phyloP scores from a whole-genome alignment of 768 basidiomycete genomes.

The Rhodotorula taiwanensis region DNA sequence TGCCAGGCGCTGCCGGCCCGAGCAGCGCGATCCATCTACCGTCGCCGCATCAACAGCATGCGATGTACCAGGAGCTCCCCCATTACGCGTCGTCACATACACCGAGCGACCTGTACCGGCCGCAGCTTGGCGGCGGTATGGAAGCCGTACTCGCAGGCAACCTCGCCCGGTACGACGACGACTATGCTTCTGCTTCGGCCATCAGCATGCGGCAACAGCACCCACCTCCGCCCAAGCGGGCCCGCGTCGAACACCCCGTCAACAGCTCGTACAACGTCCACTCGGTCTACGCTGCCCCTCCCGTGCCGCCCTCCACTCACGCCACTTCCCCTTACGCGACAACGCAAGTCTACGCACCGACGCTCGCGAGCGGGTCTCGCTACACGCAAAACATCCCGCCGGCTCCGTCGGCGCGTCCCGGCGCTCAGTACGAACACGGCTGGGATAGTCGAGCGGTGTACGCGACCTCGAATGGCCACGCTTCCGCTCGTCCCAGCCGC shows the following conservation, averaged over 20 bases:
- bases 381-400: not conserved
- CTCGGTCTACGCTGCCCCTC: conserved; percentile 3
- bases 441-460: no score
- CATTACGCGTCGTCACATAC: no score
- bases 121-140: conserved; percentile 7
- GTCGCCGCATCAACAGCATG: no score
- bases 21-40: not conserved
- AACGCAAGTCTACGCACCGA: conserved; percentile 7
- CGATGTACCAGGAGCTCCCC: no score
- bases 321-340: conserved; percentile 26
- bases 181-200: not conserved
- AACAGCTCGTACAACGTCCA: not conserved
- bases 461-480: no score
- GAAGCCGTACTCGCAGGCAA: conserved; percentile 5
- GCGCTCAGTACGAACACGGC: not conserved
- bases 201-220: not conserved
- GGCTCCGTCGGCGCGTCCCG: not conserved
- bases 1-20: not conserved
- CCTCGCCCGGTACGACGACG: not conserved
- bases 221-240: conserved; percentile 4
- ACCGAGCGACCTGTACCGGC: not conserved
- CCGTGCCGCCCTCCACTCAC: not conserved
- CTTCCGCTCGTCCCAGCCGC: no score
- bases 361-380: not conserved
- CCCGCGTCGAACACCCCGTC: not conserved